Conservation (phyloP, 768 basidiomycete species). For the Phaffia tasmanica region DNA sequence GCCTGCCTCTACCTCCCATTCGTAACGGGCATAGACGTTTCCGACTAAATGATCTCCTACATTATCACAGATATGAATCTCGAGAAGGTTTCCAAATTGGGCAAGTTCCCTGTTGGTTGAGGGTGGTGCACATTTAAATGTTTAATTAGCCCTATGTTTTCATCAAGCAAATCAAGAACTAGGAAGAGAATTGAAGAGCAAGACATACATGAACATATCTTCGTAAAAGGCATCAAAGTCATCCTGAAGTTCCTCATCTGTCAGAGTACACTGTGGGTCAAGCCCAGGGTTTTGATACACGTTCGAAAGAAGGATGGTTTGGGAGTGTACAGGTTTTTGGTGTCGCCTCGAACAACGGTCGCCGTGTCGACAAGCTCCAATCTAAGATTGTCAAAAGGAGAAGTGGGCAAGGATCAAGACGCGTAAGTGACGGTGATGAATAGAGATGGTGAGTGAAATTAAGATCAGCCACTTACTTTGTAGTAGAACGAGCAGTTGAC, state of each 20-base stretch:
- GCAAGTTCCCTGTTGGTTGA: slow-evolving; percentile 51
- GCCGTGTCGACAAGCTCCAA: slow-evolving; percentile 96
- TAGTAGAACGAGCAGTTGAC: slow-evolving; percentile 99
- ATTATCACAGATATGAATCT: slow-evolving; percentile 97
- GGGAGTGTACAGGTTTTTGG: slow-evolving; percentile 80
- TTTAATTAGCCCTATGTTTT: background rate
- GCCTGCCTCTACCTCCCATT: slow-evolving; percentile 97
- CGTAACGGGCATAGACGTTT: slow-evolving; percentile 94
- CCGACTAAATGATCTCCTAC: slow-evolving; percentile 98
- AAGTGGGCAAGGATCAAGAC: slow-evolving; percentile 13
- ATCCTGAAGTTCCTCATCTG: slow-evolving; percentile 52
- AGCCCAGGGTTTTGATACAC: slow-evolving; percentile 98
- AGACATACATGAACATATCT: slow-evolving; percentile 67
- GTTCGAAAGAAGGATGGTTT: slow-evolving; percentile 90
- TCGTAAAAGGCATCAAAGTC: slow-evolving; percentile 49
- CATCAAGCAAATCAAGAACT: background rate
- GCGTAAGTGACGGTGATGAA: slow-evolving; percentile 25
- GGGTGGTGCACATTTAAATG: background rate
- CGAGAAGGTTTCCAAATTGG: slow-evolving; percentile 89
- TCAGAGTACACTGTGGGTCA: slow-evolving; percentile 76
- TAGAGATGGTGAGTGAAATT: background rate
- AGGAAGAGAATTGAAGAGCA: background rate
- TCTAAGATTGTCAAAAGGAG: slow-evolving; percentile 43
- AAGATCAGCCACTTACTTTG: slow-evolving; percentile 49
- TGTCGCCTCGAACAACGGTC: slow-evolving; percentile 98